Evolutionary conservation across 1,284 basidiomycete species (phyloP).

Genomic region (Athelia psychrophila): DNA sequence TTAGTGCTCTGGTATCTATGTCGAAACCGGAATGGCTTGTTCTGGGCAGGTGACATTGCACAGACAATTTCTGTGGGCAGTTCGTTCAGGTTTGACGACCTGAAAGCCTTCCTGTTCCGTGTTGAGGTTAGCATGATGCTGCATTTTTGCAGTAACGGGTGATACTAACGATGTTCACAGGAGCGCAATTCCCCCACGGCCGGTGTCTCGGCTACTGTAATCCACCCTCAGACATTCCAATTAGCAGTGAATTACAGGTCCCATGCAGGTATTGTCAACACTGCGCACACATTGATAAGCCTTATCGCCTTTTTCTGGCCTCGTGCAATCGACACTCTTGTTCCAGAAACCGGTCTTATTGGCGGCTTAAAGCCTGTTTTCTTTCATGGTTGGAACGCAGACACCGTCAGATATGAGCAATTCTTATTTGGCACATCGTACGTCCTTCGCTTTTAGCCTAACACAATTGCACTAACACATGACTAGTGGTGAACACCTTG

Average conservation of each 20-base stretch:
- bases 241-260: conserved; percentile 68
- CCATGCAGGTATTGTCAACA: conserved; percentile 66
- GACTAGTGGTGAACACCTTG: conserved; percentile 30
- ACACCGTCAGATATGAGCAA: no score
- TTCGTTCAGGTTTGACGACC: conserved; percentile 68
- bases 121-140: conserved; percentile 43
- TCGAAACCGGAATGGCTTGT: conserved; percentile 61
- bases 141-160: background rate
- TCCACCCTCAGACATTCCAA: conserved; percentile 50
- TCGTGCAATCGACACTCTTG: conserved; percentile 58
- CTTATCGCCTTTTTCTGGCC: conserved; percentile 65
- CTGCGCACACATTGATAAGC: conserved; percentile 62
- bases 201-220: conserved; percentile 3
- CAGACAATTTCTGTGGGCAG: conserved; percentile 74
- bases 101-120: conserved; percentile 64
- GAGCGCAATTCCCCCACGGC: conserved; percentile 12
- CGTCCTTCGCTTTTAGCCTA: no score
- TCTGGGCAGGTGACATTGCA: conserved; percentile 80
- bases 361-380: conserved; percentile 60
- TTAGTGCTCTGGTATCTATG: conserved; percentile 62
- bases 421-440: no score
- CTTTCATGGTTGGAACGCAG: conserved; percentile 50
- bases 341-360: conserved; percentile 54
- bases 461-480: background rate
- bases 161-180: no score